Conservation (phyloP, 306 rosid species). For the Trichosanthes cucumerina region DNA sequence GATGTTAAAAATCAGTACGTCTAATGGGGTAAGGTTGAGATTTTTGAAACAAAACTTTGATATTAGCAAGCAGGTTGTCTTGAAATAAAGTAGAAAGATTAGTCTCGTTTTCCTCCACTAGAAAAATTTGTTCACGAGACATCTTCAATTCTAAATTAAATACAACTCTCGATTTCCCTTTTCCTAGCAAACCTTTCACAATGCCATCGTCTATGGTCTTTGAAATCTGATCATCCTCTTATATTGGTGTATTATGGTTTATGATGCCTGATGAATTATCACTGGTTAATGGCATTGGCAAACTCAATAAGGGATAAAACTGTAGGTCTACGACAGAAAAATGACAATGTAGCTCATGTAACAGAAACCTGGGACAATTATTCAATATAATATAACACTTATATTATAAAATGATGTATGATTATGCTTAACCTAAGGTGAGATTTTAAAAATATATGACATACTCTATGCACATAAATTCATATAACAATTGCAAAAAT, state of each 20-base stretch:
- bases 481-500: too few species aligned
- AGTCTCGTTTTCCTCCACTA: conserved; percentile 81
- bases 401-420: too few species aligned
- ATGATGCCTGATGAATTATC: conserved; percentile 41
- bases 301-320: conserved; percentile 83
- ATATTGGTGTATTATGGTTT: conserved; percentile 27
- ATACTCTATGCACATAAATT: too few species aligned
- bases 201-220: conserved; percentile 35
- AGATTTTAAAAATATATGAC: too few species aligned
- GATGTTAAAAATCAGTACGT: background rate
- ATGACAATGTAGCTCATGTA: conserved; percentile 76
- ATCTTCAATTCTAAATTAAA: conserved; percentile 66
- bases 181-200: conserved; percentile 84
- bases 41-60: conserved; percentile 33
- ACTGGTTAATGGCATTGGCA: conserved; percentile 57
- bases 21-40: background rate
- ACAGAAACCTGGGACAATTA: conserved; percentile 51
- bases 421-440: too few species aligned
- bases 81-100: conserved; percentile 77
- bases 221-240: conserved; percentile 37
- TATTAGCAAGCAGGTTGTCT: conserved; percentile 75
- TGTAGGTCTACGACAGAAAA: conserved; percentile 87
- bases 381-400: too few species aligned
- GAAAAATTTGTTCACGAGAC: conserved; percentile 78
- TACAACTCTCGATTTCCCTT: conserved; percentile 77